Evolutionary conservation across 768 basidiomycete species (phyloP).

Genomic region (Gymnopilus junonius): DNA sequence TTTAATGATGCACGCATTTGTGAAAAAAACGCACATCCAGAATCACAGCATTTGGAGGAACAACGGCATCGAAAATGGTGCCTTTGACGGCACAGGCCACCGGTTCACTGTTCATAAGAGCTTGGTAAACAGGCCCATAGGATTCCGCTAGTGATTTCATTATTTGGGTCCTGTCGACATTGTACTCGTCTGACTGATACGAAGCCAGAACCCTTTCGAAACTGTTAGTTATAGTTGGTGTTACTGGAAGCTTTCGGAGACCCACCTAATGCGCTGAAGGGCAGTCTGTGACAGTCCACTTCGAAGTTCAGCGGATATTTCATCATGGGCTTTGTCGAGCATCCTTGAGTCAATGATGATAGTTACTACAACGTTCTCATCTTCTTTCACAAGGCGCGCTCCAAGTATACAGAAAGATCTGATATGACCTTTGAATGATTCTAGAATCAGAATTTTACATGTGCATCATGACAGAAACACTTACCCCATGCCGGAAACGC

Average conservation of each 20-base stretch:
- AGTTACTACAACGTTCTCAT: not conserved
- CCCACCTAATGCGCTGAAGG: constrained; percentile 1
- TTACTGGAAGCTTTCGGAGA: not conserved
- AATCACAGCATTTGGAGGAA: not conserved
- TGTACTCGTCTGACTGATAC: not conserved
- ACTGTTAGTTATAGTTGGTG: too few species aligned
- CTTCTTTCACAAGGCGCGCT: constrained; percentile 7
- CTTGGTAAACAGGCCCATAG: not conserved
- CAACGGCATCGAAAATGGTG: constrained; percentile 3
- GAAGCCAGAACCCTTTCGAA: not conserved
- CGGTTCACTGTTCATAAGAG: not conserved
- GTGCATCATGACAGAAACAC: not conserved
- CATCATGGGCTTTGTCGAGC: not conserved
- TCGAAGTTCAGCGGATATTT: not conserved
- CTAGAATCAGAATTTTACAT: not conserved
- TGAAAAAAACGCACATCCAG: not conserved
- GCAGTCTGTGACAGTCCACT: not conserved
- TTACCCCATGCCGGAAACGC: constrained; percentile 12
- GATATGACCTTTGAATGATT: not conserved
- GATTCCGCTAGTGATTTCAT: not conserved
- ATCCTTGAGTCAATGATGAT: not conserved
- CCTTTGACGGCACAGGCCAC: not conserved
- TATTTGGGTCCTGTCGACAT: not conserved
- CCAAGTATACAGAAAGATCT: constrained; percentile 5
- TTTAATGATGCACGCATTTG: not conserved